phyloP scores from a whole-genome alignment of 139 green algal genomes.

The Chlorella sp. region DNA sequence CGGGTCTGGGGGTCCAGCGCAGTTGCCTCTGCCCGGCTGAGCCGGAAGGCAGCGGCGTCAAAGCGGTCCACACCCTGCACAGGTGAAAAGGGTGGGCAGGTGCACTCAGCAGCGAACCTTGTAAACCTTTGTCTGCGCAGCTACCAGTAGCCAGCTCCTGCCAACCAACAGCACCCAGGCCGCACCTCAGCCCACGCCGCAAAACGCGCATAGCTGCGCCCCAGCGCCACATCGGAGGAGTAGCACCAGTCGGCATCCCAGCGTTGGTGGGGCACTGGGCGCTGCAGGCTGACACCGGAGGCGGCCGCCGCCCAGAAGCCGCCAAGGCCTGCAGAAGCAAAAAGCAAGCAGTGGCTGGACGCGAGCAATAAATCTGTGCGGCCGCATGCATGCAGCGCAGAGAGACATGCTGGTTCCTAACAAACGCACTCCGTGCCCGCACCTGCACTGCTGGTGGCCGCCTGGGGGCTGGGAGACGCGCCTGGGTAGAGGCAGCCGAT shows the following conservation, averaged over 20 bases:
- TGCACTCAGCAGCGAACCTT: no score
- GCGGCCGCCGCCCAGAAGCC: constrained; percentile 22
- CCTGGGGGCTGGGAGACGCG: background rate
- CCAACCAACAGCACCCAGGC: background rate
- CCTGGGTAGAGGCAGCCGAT: constrained; percentile 31
- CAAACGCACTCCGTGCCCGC: background rate
- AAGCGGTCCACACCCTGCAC: constrained; percentile 46
- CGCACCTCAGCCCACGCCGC: constrained; percentile 49
- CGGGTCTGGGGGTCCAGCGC: constrained; percentile 82
- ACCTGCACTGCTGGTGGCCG: background rate
- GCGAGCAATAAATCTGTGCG: no score
- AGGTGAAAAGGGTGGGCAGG: no score
- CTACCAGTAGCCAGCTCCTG: no score
- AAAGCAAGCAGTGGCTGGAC: no score
- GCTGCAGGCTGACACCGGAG: constrained; percentile 56
- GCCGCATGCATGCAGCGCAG: no score
- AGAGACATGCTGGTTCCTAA: no score
- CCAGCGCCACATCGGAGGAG: background rate
- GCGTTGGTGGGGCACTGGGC: constrained; percentile 55
- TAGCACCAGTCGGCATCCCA: constrained; percentile 73
- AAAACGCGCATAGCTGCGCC: constrained; percentile 60
- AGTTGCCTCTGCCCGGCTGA: constrained; percentile 60
- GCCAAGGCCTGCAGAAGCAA: constrained; percentile 9
- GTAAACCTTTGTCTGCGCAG: no score
- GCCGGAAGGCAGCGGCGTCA: constrained; percentile 71